phyloP scores from a whole-genome alignment of 495 filamentous ascomycete species.

The Aspergillus ellipticus region DNA sequence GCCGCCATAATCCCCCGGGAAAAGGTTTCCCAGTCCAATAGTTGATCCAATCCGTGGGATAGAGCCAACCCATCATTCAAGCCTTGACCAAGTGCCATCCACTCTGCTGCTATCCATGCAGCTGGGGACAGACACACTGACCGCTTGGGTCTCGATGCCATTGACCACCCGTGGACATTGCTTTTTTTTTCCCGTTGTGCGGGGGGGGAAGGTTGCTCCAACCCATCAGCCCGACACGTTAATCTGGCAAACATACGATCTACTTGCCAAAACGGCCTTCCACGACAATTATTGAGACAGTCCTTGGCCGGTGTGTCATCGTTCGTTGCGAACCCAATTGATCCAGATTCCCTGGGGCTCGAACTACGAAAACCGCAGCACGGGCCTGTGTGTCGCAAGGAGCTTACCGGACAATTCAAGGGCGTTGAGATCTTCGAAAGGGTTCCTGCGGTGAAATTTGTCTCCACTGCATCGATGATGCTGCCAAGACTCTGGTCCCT shows the following conservation, averaged over 20 bases:
- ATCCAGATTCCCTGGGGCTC: neutral
- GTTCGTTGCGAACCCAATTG: neutral
- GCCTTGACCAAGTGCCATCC: neutral
- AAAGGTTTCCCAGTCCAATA: neutral
- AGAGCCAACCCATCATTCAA: neutral
- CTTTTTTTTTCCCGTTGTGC: too few relatives aligned
- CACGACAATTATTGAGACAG: neutral
- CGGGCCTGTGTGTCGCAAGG: constrained; percentile 25
- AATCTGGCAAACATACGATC: neutral
- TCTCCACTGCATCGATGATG: constrained; percentile 4
- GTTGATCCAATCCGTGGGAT: neutral
- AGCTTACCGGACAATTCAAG: constrained; percentile 15
- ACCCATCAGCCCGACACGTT: neutral
- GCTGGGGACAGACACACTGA: neutral
- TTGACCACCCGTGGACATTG: neutral
- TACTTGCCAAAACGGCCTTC: neutral
- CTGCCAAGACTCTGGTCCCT: constrained; percentile 9
- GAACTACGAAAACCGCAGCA: constrained; percentile 14
- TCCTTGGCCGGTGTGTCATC: neutral
- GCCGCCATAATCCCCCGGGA: neutral
- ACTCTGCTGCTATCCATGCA: neutral
- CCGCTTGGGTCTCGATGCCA: neutral
- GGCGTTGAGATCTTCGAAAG: constrained; percentile 12
- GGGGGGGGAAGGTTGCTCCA: too few relatives aligned
- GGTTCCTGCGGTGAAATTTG: constrained; percentile 11